phyloP scores from a whole-genome alignment of 768 basidiomycete genomes.

The Cantharellus anzutake region DNA sequence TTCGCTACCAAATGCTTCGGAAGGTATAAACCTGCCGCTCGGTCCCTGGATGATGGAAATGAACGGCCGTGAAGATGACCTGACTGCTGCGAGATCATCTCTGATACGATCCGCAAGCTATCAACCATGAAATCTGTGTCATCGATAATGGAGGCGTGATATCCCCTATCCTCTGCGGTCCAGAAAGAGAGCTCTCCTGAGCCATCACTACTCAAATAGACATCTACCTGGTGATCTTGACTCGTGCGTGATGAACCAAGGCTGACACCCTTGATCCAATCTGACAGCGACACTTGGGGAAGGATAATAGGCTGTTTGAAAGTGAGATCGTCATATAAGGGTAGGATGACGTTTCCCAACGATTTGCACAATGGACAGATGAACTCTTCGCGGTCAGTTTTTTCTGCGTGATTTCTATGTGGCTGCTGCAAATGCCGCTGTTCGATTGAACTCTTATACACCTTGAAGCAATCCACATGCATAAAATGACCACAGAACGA shows the following conservation, averaged over 20 bases:
- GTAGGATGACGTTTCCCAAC: conserved; percentile 83
- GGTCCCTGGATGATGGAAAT: conserved; percentile 50
- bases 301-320: neutral
- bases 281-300: conserved; percentile 31
- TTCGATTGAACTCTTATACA: conserved; percentile 71
- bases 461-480: conserved; percentile 88
- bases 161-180: conserved; percentile 64
- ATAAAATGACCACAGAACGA: conserved; percentile 94
- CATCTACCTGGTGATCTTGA: conserved; percentile 51
- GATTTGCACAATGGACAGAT: conserved; percentile 96
- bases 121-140: conserved; percentile 70
- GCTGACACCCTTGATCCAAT: conserved; percentile 80
- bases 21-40: conserved; percentile 74
- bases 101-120: conserved; percentile 60
- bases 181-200: conserved; percentile 83
- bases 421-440: conserved; percentile 77
- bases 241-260: conserved; percentile 77
- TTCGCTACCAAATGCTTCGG: conserved; percentile 85
- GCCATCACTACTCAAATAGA: conserved; percentile 55
- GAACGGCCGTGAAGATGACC: conserved; percentile 60
- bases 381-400: conserved; percentile 82
- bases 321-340: conserved; percentile 26
- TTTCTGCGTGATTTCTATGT: conserved; percentile 86
- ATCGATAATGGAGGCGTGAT: conserved; percentile 16
- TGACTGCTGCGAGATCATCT: conserved; percentile 68